Conservation (phyloP, 192 early-diverging fungal genomes). For the Mycoemilia scoparia region DNA sequence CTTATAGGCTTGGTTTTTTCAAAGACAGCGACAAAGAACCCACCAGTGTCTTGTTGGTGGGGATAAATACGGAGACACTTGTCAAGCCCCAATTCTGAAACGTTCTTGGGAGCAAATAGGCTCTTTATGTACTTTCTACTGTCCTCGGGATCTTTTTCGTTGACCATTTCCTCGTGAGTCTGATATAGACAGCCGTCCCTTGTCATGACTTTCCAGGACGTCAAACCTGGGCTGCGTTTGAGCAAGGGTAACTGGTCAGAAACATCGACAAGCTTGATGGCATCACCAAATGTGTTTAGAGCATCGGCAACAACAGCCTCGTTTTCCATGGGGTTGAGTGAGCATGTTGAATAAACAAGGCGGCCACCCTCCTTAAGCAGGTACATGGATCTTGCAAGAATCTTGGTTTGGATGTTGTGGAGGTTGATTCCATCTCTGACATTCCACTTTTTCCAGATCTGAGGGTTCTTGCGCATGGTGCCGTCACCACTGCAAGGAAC, state of each 20-base stretch:
- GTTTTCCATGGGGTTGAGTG: constrained; percentile 94
- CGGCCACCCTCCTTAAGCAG: constrained; percentile 79
- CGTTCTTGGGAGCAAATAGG: constrained; percentile 38
- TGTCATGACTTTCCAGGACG: constrained; percentile 74
- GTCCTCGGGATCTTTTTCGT: constrained; percentile 10
- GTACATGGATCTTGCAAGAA: constrained; percentile 71
- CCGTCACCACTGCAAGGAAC: constrained; percentile 98
- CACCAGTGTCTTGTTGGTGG: constrained; percentile 88
- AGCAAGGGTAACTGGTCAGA: constrained; percentile 58
- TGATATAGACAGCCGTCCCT: constrained; percentile 43
- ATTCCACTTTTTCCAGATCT: constrained; percentile 80
- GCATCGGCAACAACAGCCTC: constrained; percentile 87
- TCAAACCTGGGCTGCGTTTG: constrained; percentile 62
- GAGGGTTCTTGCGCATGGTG: constrained; percentile 87
- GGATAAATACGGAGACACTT: constrained; percentile 82
- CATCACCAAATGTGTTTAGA: constrained; percentile 42
- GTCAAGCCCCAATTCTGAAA: constrained; percentile 40
- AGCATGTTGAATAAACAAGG: constrained; percentile 96
- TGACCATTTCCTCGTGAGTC: constrained; percentile 21
- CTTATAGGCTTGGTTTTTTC: constrained; percentile 68
- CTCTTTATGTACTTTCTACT: constrained; percentile 30
- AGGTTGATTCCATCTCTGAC: constrained; percentile 56
- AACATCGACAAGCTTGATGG: constrained; percentile 75
- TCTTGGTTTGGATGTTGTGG: constrained; percentile 70
- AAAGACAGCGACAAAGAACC: constrained; percentile 95